A percentile compares a stretch with the other conserved stretches of the same genome.
Evolutionary conservation across 495 filamentous ascomycete species (phyloP).

Genomic region (Penicillium silybi): DNA sequence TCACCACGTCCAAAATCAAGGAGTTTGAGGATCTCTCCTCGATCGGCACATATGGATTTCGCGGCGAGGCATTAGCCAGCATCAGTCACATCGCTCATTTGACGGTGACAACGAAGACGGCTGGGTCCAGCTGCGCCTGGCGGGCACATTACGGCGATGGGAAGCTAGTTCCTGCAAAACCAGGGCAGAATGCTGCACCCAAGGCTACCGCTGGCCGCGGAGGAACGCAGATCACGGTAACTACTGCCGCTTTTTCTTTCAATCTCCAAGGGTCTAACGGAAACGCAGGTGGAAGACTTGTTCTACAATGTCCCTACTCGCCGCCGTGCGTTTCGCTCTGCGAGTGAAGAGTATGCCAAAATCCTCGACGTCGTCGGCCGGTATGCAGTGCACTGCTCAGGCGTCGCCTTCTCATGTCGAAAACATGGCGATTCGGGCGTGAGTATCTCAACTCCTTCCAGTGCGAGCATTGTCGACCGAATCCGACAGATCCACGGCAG

Average conservation of each 20-base stretch:
- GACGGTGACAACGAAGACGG: conserved; percentile 89
- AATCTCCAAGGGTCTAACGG: background rate
- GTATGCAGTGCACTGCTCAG: conserved; percentile 90
- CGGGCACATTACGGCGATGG: conserved; percentile 82
- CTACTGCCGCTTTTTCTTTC: conserved; percentile 2
- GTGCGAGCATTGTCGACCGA: conserved; percentile 68
- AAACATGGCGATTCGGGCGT: conserved; percentile 86
- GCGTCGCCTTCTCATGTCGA: conserved; percentile 92
- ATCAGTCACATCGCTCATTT: conserved; percentile 99
- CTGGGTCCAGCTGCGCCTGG: conserved; percentile 86
- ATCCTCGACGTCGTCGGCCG: conserved; percentile 93
- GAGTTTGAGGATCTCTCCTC: conserved; percentile 89
- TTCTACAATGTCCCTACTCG: conserved; percentile 95
- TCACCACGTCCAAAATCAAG: conserved; percentile 95
- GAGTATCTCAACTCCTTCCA: conserved; percentile 72
- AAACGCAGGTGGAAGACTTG: conserved; percentile 78
- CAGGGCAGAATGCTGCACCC: conserved; percentile 85
- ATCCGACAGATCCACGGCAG: conserved; percentile 89
- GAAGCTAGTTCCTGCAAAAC: conserved; percentile 78
- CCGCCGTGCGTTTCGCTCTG: conserved; percentile 82
- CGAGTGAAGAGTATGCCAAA: conserved; percentile 95
- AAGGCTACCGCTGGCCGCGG: conserved; percentile 86
- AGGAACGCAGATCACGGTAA: conserved; percentile 90
- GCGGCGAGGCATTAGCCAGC: conserved; percentile 94
- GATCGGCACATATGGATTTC: conserved; percentile 95